These are phyloP conservation scores for Blastocrithidia nonstop DNA, from an alignment of 208 protist genomes.

Conservation along the genomic window DNA sequence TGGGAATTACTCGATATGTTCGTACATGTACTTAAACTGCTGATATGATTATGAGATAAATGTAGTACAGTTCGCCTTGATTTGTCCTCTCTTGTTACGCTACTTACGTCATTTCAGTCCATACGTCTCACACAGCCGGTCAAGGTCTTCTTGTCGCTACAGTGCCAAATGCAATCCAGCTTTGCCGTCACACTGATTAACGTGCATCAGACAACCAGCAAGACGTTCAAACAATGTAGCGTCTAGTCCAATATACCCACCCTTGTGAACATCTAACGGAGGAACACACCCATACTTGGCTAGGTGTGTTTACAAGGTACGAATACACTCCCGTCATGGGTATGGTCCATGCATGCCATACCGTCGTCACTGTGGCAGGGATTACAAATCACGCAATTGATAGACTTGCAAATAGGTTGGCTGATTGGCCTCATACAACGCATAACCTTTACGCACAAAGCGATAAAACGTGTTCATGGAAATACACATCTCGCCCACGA, in stretches of 20 bases:
- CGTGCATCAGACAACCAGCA: slow-evolving; percentile 45
- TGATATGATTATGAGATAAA: slow-evolving; percentile 52
- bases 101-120: slow-evolving; percentile 43
- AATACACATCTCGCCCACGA: slow-evolving; percentile 46
- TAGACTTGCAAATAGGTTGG: slow-evolving; percentile 39
- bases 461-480: slow-evolving; percentile 63
- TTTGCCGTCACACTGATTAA: slow-evolving; percentile 56
- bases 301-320: slow-evolving; percentile 21
- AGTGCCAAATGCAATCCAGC: slow-evolving; percentile 14
- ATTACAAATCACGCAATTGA: slow-evolving; percentile 59
- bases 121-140: slow-evolving; percentile 25
- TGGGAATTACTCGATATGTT: slow-evolving; percentile 5
- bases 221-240: slow-evolving; percentile 60
- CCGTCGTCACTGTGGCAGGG: slow-evolving; percentile 28
- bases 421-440: slow-evolving; percentile 17
- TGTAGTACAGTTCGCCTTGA: slow-evolving; percentile 23
- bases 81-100: slow-evolving; percentile 12
- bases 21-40: slow-evolving; percentile 37
- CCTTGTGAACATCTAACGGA: slow-evolving; percentile 59
- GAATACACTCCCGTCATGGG: slow-evolving; percentile 57
- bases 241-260: slow-evolving; percentile 62
- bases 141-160: slow-evolving; percentile 34
- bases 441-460: slow-evolving; percentile 47
- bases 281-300: slow-evolving; percentile 10
- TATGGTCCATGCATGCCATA: slow-evolving; percentile 64